phyloP scores from a whole-genome alignment of 768 basidiomycete genomes.

The Tulasnella sp. region DNA sequence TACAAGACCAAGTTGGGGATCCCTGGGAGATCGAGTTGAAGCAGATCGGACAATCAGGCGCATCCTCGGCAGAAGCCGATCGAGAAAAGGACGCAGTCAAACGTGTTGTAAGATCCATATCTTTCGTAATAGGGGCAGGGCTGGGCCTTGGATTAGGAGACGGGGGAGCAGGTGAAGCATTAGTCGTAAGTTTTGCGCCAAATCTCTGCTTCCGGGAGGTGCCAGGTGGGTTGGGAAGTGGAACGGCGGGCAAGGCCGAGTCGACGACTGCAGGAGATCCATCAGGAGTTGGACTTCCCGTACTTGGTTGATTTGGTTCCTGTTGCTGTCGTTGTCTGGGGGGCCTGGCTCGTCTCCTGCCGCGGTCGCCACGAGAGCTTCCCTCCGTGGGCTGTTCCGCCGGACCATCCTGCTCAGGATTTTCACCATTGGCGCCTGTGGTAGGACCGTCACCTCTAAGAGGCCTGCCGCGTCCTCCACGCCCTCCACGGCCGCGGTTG shows the following conservation, averaged over 20 bases:
- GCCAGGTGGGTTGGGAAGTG: background rate
- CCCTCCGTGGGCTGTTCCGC: background rate
- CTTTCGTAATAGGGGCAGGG: conserved; percentile 30
- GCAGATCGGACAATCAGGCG: conserved; percentile 62
- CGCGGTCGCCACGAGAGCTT: background rate
- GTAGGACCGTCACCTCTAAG: background rate
- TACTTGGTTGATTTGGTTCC: background rate
- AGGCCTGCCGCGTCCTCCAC: background rate
- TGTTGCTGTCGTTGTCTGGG: conserved; percentile 6
- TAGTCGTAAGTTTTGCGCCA: conserved; percentile 23
- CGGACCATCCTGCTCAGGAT: background rate
- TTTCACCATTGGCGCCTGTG: background rate
- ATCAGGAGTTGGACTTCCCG: background rate
- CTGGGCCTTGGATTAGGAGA: background rate
- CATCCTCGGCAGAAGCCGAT: conserved; percentile 72
- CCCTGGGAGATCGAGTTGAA: conserved; percentile 77
- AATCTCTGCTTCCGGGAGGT: conserved; percentile 5
- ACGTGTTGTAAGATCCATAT: conserved; percentile 75
- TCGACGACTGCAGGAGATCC: background rate
- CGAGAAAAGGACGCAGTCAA: conserved; percentile 64
- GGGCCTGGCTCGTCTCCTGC: background rate
- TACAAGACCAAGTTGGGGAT: conserved; percentile 88
- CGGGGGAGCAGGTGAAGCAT: background rate
- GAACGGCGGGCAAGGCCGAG: background rate
- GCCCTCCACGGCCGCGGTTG: background rate